Evolutionary conservation across 1,139 yeast genomes (phyloP), one percentile per base, ranked within the genome.

Genomic region (Debaryomyces singareniensis): DNA sequence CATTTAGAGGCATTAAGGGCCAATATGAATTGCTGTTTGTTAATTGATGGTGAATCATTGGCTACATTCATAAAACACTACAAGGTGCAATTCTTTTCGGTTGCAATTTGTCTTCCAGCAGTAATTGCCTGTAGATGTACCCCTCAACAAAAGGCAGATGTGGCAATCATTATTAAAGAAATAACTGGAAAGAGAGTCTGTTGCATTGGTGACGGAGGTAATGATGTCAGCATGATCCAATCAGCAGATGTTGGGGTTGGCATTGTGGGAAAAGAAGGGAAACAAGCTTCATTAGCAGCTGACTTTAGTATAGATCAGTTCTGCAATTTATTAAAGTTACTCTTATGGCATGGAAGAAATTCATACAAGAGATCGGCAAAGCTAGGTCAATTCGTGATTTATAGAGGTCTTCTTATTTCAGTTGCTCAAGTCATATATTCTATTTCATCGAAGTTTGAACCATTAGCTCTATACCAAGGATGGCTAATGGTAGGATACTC

Each of bases 211-310:
- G 99, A 93, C 56, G 99, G 99, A 42, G 99, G 99, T 44, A 93
- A 93, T 49, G 99, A 93, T 56, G 99, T 93, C 23, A 84, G 95
- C 46, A 93, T 93, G 99, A 93, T 93, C 44, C 98, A 91, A 58
- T 84, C 94, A 44, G 98, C 99, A 0, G 96, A 93, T 60, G 96
- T 93, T 7, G 99, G 99, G 34, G 95, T 93, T 24, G 99, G 99
- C 32, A 91, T 93, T 43, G 98, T 91, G 15, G 99, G 99, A 25
- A 93, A 93, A 52, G 99, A 93, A 55, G 99, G 99, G 16, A 81
- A 81, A 43, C 99, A 93, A 53, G 98, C 98, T 0, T 86, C 96
- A 1, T 63, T 93, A 32, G 96, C 97, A 3, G 98, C 98, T 0
- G 99, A 93, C 56, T 93, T 89, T 55, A 85, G 96, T 22, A 77